Conservation (phyloP, 441 rosid genomes). For the Euphorbia schlechtendalii region DNA sequence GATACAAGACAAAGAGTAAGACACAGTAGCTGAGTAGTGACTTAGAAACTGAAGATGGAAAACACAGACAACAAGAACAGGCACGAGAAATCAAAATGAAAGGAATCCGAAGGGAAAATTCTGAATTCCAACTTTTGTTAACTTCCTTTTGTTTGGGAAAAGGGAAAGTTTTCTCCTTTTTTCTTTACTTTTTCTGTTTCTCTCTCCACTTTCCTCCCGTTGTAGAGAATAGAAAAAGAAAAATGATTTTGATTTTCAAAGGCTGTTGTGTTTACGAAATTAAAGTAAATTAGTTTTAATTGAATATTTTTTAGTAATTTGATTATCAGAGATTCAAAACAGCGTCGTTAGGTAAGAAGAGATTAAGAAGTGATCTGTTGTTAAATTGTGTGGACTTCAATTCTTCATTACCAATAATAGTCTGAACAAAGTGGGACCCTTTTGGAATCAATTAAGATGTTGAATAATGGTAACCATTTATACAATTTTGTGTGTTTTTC, state of each 20-base stretch:
- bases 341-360: background rate
- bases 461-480: constrained; percentile 1
- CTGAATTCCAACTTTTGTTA: constrained; percentile 40
- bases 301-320: too few species aligned
- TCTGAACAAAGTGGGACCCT: constrained; percentile 8
- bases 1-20: constrained; percentile 14
- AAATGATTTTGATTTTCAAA: constrained; percentile 7
- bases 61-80: constrained; percentile 24
- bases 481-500: background rate
- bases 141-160: constrained; percentile 39
- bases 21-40: constrained; percentile 21
- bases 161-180: constrained; percentile 39
- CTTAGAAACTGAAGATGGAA: constrained; percentile 27
- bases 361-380: background rate
- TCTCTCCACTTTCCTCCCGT: constrained; percentile 18
- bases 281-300: too few species aligned
- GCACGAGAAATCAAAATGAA: constrained; percentile 33
- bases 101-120: constrained; percentile 30
- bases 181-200: constrained; percentile 12
- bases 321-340: background rate
- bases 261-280: constrained; percentile 15
- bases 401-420: constrained; percentile 11
- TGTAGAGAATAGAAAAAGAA: constrained; percentile 16
- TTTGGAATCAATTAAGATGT: constrained; percentile 4
- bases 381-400: constrained; percentile 3